A percentile compares a stretch with the other conserved stretches of the same genome.
These are phyloP conservation scores for Blastobotrys petasosporus DNA, from an alignment of 1,139 yeast species.

Conservation along the genomic window DNA sequence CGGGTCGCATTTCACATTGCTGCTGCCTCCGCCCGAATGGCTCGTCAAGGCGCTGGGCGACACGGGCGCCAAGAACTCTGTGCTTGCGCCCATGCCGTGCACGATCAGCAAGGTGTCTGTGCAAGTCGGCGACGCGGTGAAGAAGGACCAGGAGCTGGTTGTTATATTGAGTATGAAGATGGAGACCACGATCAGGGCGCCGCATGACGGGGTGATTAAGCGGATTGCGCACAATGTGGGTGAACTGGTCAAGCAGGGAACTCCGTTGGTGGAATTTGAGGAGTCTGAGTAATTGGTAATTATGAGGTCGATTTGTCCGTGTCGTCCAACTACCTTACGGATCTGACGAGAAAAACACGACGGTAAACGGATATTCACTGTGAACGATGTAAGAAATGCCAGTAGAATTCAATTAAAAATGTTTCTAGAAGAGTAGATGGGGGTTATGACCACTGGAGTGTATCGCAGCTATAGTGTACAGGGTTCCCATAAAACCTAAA, in stretches of 20 bases:
- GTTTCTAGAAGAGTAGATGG: too few relatives aligned
- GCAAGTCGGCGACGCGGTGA: constrained; percentile 33
- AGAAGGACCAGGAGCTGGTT: constrained; percentile 34
- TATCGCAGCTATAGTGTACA: too few relatives aligned
- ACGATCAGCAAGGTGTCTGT: constrained; percentile 29
- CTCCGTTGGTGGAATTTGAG: constrained; percentile 32
- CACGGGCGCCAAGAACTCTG: constrained; percentile 27
- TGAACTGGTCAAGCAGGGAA: constrained; percentile 33
- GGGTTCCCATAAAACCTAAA: too few relatives aligned
- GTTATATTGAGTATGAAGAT: constrained; percentile 44
- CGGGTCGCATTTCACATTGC: constrained; percentile 29
- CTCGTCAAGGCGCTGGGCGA: constrained; percentile 29
- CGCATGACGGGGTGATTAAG: constrained; percentile 29
- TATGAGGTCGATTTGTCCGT: neutral
- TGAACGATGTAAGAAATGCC: too few relatives aligned
- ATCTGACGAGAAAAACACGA: too few relatives aligned
- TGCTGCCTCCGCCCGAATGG: constrained; percentile 31
- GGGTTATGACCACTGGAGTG: too few relatives aligned
- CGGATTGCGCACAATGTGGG: constrained; percentile 30
- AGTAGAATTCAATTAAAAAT: too few relatives aligned
- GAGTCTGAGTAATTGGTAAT: constrained; percentile 13
- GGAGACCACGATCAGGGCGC: constrained; percentile 39
- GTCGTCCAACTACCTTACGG: neutral
- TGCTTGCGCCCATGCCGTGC: constrained; percentile 36
- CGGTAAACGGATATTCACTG: too few relatives aligned